Base-by-base conservation (phyloP, 352 stramenopile species). In the Phytophthora tubulina region DNA sequence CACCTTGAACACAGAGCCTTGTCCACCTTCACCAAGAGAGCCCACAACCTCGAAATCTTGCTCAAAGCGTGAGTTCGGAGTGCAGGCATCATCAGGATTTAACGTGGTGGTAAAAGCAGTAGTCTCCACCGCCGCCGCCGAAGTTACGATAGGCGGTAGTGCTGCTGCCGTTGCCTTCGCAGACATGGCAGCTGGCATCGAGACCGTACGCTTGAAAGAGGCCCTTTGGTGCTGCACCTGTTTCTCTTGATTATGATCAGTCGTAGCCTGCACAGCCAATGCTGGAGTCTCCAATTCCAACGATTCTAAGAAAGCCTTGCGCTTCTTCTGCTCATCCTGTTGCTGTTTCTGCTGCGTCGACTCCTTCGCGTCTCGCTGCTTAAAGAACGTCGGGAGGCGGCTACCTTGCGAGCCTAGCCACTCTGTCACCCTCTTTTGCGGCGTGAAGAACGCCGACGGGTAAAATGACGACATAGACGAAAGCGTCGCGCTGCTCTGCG, bases 1-100 rank as follows among this genome's bases (percentile, higher is more conserved):
- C 32, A 91, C 86, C 62, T 96, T 92, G 62, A 83, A 91, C 33
- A 96, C 88, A 1, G 68, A 82, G 2, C 88, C 88, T 74, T 96
- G 88, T 0, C 88, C 88, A 41, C 88, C 88, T 72, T 91, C 72
- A 39, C 88, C 86, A 14, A 96, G 67, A 49, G 78, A 84, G 0
- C 80, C 66, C 14, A 93, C 36, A 21, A 92, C 65, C 33, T 93
- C 85, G 63, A 96, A 96, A 48, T 96, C 84, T 52, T 91, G 82
- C 62, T 85, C 73, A 48, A 93, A 92, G 14, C 86, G 85, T 14
- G 85, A 90, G 0, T 64, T 58, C 6, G 55, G 74, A 35, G 58
- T 57, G 17, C 46, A 33, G 13, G 51, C 31, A 44, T 56, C 33
- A 41, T 60, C 57, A 13, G 33, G 8, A 27, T 11, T 67, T n/a